Conservation (phyloP, 1,139 yeast genomes). For the Kodamaea sp. region DNA sequence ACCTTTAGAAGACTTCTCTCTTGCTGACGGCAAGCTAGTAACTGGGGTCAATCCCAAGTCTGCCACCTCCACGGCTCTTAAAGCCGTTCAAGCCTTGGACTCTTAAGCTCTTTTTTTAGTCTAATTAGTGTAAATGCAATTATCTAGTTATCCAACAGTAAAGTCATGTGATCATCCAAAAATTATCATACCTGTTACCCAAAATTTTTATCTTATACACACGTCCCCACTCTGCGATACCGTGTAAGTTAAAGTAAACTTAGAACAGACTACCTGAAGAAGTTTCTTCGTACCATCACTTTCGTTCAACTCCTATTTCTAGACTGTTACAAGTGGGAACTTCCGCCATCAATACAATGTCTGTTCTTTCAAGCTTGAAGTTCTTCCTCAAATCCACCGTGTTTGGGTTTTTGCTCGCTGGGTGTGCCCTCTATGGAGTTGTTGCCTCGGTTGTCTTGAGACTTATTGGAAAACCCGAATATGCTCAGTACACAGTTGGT, state of each 20-base stretch:
- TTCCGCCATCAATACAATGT: too few species aligned
- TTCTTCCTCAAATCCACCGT: constrained; percentile 57
- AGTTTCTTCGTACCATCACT: too few species aligned
- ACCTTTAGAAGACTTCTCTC: constrained; percentile 20
- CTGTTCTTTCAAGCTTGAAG: constrained; percentile 28
- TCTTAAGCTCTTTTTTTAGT: constrained; percentile 56
- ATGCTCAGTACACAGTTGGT: constrained; percentile 91
- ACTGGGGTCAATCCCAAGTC: constrained; percentile 40
- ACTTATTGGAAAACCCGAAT: constrained; percentile 69
- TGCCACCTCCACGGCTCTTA: constrained; percentile 50
- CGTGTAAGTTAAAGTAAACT: too few species aligned
- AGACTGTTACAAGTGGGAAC: too few species aligned
- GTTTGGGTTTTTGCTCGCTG: constrained; percentile 53
- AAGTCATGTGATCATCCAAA: too few species aligned
- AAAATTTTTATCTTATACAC: too few species aligned
- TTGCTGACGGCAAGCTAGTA: constrained; percentile 21
- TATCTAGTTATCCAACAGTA: too few species aligned
- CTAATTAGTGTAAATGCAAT: too few species aligned
- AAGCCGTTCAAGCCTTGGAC: constrained; percentile 20
- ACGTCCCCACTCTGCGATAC: neutral
- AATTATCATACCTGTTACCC: too few species aligned
- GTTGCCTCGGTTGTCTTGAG: constrained; percentile 69
- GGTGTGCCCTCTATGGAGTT: constrained; percentile 75
- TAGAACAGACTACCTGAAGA: too few species aligned
- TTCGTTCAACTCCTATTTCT: too few species aligned